phyloP scores from a whole-genome alignment of 2,329 filamentous ascomycete species.

The Eutypella sp. region DNA sequence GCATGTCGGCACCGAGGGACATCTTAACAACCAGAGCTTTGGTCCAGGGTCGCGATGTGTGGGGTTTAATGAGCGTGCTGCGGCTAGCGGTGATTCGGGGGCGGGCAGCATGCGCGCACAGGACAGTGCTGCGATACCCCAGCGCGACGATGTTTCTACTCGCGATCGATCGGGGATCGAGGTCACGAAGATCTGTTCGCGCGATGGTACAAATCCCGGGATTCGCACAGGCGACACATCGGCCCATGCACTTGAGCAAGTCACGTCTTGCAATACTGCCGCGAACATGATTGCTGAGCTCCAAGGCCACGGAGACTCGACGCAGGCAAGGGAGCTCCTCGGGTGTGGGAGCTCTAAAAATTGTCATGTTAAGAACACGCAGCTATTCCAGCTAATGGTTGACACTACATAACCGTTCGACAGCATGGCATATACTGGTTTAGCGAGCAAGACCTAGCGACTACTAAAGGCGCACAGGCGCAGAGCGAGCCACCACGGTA shows the following conservation, averaged over 20 bases:
- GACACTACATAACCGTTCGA: conserved; percentile 7
- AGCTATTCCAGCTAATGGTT: conserved; percentile 26
- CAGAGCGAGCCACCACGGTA: no score
- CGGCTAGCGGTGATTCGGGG: no score
- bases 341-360: conserved; percentile 16
- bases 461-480: no score
- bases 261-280: conserved; percentile 24
- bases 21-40: background rate
- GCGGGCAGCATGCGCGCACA: no score
- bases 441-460: no score
- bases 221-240: background rate
- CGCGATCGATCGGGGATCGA: no score
- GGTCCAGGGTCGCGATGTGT: no score
- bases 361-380: conserved; percentile 27
- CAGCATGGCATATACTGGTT: no score
- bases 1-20: conserved; percentile 14
- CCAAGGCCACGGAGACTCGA: conserved; percentile 18
- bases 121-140: no score
- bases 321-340: conserved; percentile 11
- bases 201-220: background rate
- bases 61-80: no score
- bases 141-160: no score
- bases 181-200: background rate
- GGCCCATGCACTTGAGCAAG: conserved; percentile 2
- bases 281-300: conserved; percentile 22